These are phyloP conservation scores for Xylaria cubensis DNA, from an alignment of 495 filamentous ascomycete genomes.

Conservation along the genomic window DNA sequence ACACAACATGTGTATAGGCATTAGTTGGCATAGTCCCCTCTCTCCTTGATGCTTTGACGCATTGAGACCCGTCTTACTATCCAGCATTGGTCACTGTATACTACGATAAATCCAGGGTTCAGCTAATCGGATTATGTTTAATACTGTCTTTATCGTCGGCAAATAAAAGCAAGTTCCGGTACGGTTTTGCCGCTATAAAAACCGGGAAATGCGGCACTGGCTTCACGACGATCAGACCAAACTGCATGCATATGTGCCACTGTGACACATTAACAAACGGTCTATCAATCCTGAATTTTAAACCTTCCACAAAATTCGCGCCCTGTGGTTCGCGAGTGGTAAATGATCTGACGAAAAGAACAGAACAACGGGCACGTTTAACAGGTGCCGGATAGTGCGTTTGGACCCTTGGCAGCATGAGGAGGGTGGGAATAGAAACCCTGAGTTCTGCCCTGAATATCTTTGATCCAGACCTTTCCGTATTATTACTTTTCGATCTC, in stretches of 20 bases:
- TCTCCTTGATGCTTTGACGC: not conserved
- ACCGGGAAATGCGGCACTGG: conserved; percentile 14
- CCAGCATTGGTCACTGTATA: not conserved
- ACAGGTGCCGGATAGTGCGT: not conserved
- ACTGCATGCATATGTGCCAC: conserved; percentile 10
- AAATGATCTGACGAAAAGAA: not conserved
- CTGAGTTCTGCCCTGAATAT: not conserved
- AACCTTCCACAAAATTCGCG: not conserved
- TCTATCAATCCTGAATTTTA: not conserved
- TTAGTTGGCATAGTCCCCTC: not conserved
- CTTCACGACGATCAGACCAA: not conserved
- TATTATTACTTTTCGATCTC: conserved; percentile 13
- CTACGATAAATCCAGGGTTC: not conserved
- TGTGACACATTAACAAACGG: not conserved
- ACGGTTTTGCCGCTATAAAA: conserved; percentile 8
- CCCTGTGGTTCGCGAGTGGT: not conserved
- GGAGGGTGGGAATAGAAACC: conserved; percentile 14
- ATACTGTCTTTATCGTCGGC: not conserved
- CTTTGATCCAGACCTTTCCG: not conserved
- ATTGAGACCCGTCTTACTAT: not conserved
- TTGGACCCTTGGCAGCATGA: conserved; percentile 17
- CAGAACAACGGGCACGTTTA: not conserved
- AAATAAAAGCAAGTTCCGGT: not conserved
- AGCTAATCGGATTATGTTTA: not conserved
- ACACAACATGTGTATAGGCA: not conserved